Base-by-base conservation (phyloP, 208 protist species). In the Trypanosoma rangeli region DNA sequence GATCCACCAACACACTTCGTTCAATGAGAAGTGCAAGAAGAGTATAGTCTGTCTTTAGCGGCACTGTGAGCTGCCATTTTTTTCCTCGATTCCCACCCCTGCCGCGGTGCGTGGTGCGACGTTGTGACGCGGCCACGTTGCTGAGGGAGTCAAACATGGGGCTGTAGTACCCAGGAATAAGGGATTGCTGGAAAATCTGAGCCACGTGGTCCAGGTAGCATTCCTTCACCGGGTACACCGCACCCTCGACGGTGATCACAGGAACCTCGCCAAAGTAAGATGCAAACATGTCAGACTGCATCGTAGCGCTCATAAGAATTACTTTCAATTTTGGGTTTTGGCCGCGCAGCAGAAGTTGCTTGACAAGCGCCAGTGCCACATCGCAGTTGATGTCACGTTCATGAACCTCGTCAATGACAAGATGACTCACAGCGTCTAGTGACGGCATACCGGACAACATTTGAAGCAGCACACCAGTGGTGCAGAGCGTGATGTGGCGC, bases 371-470 rank as follows among this genome's bases (percentile, higher is more conserved):
- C 60, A 99, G 97, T 5, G 99, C 78, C 16, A 99, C 94, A 76
- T 99, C 99, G 22, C 98, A 99, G 78, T 98, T 87, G 55, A 99
- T 90, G 37, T 98, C 98, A 18, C 99, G 85, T 85, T 99, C 99
- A 77, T 99, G 99, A 0, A 99, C 99, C 79, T 99, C 99, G 79
- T 99, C 99, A 24, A 99, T 86, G 54, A 99, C 97, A 54, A 99
- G 89, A 46, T 98, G 87, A 50, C 83, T 91, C 70, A 99, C 97
- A 29, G 89, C 71, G 33, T 76, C 64, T 2, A 99, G 75, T 3
- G 84, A 55, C 8, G 93, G 84, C 76, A 99, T 91, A 15, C 85
- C 60, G 5, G 97, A 77, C 50, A 97, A 91, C 69, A 99, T 98
- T 74, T 98, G 92, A 26, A 99, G 82, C 20, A 99, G 74, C 69